Evolutionary conservation across 2,329 filamentous ascomycete species (phyloP).

Genomic region (Fusarium xylarioides): DNA sequence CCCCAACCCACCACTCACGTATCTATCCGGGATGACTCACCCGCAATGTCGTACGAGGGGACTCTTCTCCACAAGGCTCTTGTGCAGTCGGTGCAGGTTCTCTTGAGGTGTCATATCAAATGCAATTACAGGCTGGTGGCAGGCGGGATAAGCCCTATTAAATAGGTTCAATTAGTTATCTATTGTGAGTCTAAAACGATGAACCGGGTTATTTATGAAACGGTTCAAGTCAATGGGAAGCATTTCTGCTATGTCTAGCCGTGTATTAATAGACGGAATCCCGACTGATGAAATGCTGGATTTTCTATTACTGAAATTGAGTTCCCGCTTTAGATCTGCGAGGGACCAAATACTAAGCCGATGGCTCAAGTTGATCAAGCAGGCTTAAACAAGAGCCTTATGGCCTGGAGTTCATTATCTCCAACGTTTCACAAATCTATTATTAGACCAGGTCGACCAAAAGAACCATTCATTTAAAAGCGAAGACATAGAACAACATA

Average conservation of each 20-base stretch:
- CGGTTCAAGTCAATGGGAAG: background rate
- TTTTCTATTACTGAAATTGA: no score
- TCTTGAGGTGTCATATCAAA: background rate
- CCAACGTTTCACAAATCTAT: rapidly evolving
- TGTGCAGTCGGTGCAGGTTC: no score
- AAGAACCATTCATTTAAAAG: no score
- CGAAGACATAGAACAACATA: background rate
- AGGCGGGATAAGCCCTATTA: no score
- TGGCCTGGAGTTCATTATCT: background rate
- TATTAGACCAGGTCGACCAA: background rate
- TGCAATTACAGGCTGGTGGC: background rate
- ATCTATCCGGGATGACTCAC: background rate
- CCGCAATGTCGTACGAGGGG: no score
- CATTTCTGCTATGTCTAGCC: background rate
- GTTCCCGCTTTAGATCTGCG: background rate
- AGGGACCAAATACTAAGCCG: background rate
- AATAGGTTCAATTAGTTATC: background rate
- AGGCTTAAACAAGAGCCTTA: background rate
- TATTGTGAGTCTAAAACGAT: background rate
- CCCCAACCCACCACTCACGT: background rate
- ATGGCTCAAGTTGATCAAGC: background rate
- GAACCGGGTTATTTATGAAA: rapidly evolving
- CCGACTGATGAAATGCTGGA: background rate
- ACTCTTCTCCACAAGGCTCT: background rate
- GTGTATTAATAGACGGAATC: rapidly evolving